Evolutionary conservation across 148 eudicot species (phyloP).

Genomic region (Arbutus unedo): DNA sequence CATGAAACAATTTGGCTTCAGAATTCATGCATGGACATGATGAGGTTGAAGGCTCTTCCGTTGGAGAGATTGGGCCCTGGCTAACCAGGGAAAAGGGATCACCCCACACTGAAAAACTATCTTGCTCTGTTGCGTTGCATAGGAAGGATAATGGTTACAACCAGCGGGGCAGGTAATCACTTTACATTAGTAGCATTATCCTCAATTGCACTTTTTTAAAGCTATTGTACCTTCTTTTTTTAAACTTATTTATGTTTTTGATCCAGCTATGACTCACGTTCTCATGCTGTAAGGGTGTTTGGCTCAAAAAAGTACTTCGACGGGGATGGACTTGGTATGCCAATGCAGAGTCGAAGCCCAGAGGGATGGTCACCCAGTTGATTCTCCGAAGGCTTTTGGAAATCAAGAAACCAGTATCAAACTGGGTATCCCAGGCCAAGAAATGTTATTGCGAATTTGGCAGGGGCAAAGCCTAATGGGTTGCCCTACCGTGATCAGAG

Average conservation of each 20-base stretch:
- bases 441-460: constrained; percentile 17
- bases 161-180: constrained; percentile 39
- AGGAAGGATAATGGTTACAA: constrained; percentile 24
- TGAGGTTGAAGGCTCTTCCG: background rate
- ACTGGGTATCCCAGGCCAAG: constrained; percentile 24
- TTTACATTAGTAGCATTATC: background rate
- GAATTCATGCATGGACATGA: constrained; percentile 17
- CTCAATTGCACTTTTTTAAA: background rate
- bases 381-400: too few relatives aligned
- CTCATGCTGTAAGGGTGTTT: constrained; percentile 26
- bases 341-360: constrained; percentile 26
- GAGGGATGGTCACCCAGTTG: background rate
- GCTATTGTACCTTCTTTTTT: background rate
- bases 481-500: constrained; percentile 31
- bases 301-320: constrained; percentile 32
- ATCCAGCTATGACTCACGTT: constrained; percentile 22
- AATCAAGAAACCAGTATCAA: constrained; percentile 22
- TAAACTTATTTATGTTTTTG: constrained; percentile 2
- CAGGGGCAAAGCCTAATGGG: constrained; percentile 32
- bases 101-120: constrained; percentile 31
- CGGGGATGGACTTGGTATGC: constrained; percentile 24
- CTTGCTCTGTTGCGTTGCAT: constrained; percentile 24
- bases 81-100: constrained; percentile 21
- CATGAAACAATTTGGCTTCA: constrained; percentile 14
- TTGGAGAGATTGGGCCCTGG: constrained; percentile 24